Percentiles rank a stretch among this genome's conserved stretches.
phyloP scores from a whole-genome alignment of 1,284 basidiomycete species.

The Xerocomus alliaceus region DNA sequence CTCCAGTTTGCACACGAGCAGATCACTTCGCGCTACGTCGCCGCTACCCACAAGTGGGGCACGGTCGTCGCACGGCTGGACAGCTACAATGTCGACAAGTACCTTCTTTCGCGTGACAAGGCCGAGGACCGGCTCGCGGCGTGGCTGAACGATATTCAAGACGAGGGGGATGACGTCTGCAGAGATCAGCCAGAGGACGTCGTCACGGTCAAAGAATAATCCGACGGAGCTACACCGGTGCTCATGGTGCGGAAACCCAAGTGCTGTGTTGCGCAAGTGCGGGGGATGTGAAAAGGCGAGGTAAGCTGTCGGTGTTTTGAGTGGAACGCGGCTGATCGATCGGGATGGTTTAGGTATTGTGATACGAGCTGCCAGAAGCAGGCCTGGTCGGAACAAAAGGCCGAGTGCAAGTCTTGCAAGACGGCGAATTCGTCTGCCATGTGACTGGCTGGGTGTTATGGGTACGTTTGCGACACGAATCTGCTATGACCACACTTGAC shows the following conservation, averaged over 20 bases:
- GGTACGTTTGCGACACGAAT: no score
- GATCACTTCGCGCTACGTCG: conserved; percentile 50
- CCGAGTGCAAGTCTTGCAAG: neutral
- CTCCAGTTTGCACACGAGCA: conserved; percentile 55
- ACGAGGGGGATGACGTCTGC: conserved; percentile 46
- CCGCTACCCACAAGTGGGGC: conserved; percentile 54
- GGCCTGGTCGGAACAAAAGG: conserved; percentile 1
- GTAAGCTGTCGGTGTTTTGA: neutral
- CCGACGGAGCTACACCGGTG: conserved; percentile 46
- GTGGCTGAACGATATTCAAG: conserved; percentile 54
- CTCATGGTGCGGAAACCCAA: neutral
- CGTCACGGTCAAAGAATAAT: conserved; percentile 40
- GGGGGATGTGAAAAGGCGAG: neutral
- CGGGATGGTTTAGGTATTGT: neutral
- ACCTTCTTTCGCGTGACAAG: conserved; percentile 39
- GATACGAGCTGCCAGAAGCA: neutral
- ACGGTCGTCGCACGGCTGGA: conserved; percentile 48
- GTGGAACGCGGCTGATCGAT: neutral
- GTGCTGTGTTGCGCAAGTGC: neutral
- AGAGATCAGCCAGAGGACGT: conserved; percentile 29
- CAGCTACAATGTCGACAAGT: conserved; percentile 25
- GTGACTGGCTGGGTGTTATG: no score
- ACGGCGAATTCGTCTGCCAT: neutral
- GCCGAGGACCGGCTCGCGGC: conserved; percentile 58
- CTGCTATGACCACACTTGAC: no score